phyloP scores from a whole-genome alignment of 2,329 filamentous ascomycete genomes.

The Dothideomycetes sp. region DNA sequence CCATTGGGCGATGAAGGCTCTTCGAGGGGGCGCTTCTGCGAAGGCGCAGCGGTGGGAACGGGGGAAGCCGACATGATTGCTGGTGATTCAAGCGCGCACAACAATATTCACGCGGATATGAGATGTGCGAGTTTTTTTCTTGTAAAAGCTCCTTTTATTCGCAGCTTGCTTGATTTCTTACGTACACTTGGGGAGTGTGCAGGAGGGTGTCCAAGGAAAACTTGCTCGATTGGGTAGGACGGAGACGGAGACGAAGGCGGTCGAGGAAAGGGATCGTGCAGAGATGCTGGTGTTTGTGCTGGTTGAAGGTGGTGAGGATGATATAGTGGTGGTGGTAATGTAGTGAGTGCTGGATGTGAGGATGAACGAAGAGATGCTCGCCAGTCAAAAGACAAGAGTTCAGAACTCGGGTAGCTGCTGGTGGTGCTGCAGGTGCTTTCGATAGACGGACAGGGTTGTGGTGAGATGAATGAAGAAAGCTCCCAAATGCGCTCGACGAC shows the following conservation, averaged over 20 bases:
- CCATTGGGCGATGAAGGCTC: slow-evolving; percentile 92
- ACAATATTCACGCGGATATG: slow-evolving; percentile 8
- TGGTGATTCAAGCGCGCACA: slow-evolving; percentile 9
- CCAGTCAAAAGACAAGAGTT: slow-evolving; percentile 13
- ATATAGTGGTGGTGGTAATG: slow-evolving; percentile 12
- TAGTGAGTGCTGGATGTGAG: slow-evolving; percentile 3
- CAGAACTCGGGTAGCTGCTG: slow-evolving; percentile 3
- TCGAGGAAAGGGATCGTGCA: slow-evolving; percentile 14
- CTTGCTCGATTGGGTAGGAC: slow-evolving; percentile 12
- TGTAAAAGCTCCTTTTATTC: slow-evolving; percentile 13
- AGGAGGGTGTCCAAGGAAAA: slow-evolving; percentile 13
- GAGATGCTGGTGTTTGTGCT: slow-evolving; percentile 6
- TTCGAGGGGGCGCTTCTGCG: slow-evolving; percentile 87
- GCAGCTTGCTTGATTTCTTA: slow-evolving; percentile 10
- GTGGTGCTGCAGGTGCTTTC: slow-evolving; percentile 12
- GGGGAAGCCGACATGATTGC: slow-evolving; percentile 16
- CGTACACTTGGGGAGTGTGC: slow-evolving; percentile 13
- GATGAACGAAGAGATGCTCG: slow-evolving; percentile 7
- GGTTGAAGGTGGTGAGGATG: slow-evolving; percentile 1
- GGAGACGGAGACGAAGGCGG: slow-evolving; percentile 7
- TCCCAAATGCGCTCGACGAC: no score
- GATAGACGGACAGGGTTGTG: no score
- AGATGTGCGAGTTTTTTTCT: slow-evolving; percentile 3
- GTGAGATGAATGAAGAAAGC: no score
- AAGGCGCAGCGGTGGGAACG: slow-evolving; percentile 14